Base-by-base conservation (phyloP, 2,329 filamentous ascomycete species). In the Talaromyces albobiverticillius region DNA sequence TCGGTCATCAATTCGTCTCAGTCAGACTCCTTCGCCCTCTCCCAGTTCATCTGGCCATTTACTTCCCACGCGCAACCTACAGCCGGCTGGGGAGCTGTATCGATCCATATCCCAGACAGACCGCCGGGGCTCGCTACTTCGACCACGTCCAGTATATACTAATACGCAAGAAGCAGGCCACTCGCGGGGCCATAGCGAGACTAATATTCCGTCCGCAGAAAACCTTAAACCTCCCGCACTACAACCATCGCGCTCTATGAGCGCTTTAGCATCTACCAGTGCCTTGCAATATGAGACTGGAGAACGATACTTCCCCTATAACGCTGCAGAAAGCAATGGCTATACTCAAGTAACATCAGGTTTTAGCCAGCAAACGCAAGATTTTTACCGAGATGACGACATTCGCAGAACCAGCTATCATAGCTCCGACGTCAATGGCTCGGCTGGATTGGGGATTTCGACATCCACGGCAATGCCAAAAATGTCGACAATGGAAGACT, bases 1-100 rank as follows among this genome's bases (percentile, higher is more conserved):
- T 26, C 83, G 90, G 62, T 84, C 82, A 59, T 86, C 87, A 9
- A 76, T 90, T 22, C 78, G 82, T 43, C 73, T 77, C 31, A 76
- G 76, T 6, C 77, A 80, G 8, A 77, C 77, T 11, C 64, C 72
- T 6, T 78, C 81, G 22, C 75, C 77, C 10, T 75, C 76, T n/a
- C 67, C 62, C 11, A 64, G 62, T 23, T 46, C 53, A 5, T 45
- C 53, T 13, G 51, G 63, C 8, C 59, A 57, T n/a, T 60, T 60
- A 14, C 62, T 61, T 9, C 61, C 66, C 9, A 56, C 68, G 43
- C 71, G 71, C 49, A 59, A 65, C n/a, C 68, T 69, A 34, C 68
- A 74, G 54, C 72, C 72, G 7, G 70, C 69, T 1, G 73, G 73
- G 14, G 70, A 68, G 26, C 61, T 76, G 18, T 75, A 75, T 57